Base-by-base conservation (phyloP, 2,329 filamentous ascomycete species). In the Fonsecaea erecta region DNA sequence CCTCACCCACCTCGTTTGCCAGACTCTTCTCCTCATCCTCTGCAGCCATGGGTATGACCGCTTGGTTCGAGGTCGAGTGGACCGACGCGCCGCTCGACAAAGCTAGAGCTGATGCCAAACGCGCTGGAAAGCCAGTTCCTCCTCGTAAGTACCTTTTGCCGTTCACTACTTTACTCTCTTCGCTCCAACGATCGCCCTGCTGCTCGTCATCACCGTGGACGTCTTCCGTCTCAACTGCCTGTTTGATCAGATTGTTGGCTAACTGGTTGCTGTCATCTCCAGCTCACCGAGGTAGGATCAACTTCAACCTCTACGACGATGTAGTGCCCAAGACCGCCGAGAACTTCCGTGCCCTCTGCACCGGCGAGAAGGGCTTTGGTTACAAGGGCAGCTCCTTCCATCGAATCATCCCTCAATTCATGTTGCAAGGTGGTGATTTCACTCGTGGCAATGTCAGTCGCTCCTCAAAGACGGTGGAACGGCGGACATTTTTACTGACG, bases 281-380 rank as follows among this genome's bases (percentile, higher is more conserved):
- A 92, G 92, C 80, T 68, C 90, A 95, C 82, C 75, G 74, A 59
- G 92, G 90, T 75, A 90, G 90, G 77, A 91, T 98, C 85, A 90
- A 87, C 84, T 96, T 97, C 85, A 88, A 89, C 75, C 91, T 98
- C 78, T 97, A 84, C 85, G 86, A 94, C 78, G 86, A 92, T 72
- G 85, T 88, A 68, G 92, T 96, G 78, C 94, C 94, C 80, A 95
- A 90, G 88, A 97, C 94, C 63, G 81, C 85, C 66, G 86, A 89
- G 80, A 87, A 87, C 80, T 87, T 87, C 80, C 83, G 84, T 63
- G 86, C 85, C 76, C 79, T 89, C 65, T 85, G 86, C 71, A 89
- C 87, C 63, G 87, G 87, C 71, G 85, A 89, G 80, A 86, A 88
- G 78, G 87, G 86, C 73, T 89, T 84, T 72, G 87, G 87, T 55